Percentiles rank a stretch among this genome's conserved stretches.
Conservation (phyloP, 192 early-diverging fungal genomes). For the Podila horticola region DNA sequence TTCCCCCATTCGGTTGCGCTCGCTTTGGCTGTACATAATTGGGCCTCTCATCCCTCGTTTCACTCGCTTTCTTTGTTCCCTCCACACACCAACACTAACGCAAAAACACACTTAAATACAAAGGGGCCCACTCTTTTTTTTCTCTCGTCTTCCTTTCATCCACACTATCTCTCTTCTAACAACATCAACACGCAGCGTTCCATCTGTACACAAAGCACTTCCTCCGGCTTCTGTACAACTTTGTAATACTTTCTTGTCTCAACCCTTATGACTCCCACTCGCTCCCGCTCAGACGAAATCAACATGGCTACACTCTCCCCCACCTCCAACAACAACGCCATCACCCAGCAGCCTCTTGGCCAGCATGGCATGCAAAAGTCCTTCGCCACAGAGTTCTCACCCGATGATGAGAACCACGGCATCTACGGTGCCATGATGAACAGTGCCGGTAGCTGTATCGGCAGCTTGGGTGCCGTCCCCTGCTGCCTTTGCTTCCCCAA, state of each 20-base stretch:
- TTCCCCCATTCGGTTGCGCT: too few relatives aligned
- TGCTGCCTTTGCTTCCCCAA: slow-evolving; percentile 64
- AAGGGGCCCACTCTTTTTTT: background rate
- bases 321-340: slow-evolving; percentile 1
- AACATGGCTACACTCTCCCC: slow-evolving; percentile 22
- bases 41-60: too few relatives aligned
- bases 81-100: too few relatives aligned
- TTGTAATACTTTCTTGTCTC: too few relatives aligned
- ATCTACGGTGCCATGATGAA: slow-evolving; percentile 63
- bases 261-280: background rate
- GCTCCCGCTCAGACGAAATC: slow-evolving; percentile 28
- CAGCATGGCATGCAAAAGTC: slow-evolving; percentile 36
- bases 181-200: too few relatives aligned
- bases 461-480: slow-evolving; percentile 59
- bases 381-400: slow-evolving; percentile 40
- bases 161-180: background rate
- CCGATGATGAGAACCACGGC: slow-evolving; percentile 49
- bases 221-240: background rate
- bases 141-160: background rate
- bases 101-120: too few relatives aligned
- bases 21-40: too few relatives aligned
- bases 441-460: slow-evolving; percentile 49
- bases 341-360: slow-evolving; percentile 22
- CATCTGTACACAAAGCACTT: too few relatives aligned
- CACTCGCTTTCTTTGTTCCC: too few relatives aligned